A percentile compares a stretch with the other conserved stretches of the same genome.
phyloP scores from a whole-genome alignment of 176 grass and related monocot species.

The Olyra latifolia region DNA sequence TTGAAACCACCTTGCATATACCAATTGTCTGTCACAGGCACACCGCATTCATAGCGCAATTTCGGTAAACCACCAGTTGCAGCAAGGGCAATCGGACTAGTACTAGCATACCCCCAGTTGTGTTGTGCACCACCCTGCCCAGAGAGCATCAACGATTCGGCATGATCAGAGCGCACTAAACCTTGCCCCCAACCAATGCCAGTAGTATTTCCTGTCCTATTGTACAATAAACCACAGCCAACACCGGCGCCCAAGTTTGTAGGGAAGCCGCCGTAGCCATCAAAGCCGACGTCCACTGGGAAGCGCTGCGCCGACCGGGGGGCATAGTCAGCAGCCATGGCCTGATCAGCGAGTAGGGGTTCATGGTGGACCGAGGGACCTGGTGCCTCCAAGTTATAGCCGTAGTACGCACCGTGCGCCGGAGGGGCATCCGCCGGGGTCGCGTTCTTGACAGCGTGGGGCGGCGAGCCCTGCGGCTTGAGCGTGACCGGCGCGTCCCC shows the following conservation, averaged over 20 bases:
- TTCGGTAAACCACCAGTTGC: not conserved
- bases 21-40: conserved; percentile 9
- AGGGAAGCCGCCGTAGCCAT: conserved; percentile 16
- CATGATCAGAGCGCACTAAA: conserved; percentile 37
- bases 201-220: conserved; percentile 21
- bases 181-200: conserved; percentile 34
- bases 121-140: conserved; percentile 30
- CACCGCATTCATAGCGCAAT: conserved; percentile 17
- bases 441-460: not conserved
- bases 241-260: conserved; percentile 4
- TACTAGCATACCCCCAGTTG: conserved; percentile 31
- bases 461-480: not conserved
- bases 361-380: conserved; percentile 34
- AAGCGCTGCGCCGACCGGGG: conserved; percentile 20
- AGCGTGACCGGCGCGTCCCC: conserved; percentile 19
- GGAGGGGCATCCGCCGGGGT: not conserved
- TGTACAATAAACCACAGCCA: conserved; percentile 29
- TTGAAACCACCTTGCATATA: conserved; percentile 14
- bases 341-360: conserved; percentile 23
- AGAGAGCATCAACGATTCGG: conserved; percentile 27
- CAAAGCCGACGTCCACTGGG: conserved; percentile 19
- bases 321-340: conserved; percentile 22
- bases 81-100: conserved; percentile 12
- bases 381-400: conserved; percentile 30
- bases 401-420: not conserved